Conservation (phyloP, 176 grass and related monocot species). For the Saccharum spontaneum region DNA sequence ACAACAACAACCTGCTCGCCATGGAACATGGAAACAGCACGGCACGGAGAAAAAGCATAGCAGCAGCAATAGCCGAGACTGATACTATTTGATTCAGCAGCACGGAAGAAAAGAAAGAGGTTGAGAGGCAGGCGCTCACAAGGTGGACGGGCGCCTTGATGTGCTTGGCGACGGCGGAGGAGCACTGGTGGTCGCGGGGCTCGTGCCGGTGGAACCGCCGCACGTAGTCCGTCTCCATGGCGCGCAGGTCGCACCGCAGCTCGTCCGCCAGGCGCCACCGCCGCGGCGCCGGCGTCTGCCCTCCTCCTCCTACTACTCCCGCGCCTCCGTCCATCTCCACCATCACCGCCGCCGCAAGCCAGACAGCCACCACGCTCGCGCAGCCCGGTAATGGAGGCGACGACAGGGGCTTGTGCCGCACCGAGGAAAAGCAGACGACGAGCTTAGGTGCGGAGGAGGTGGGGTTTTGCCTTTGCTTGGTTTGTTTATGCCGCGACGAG, state of each 20-base stretch:
- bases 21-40: neutral
- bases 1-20: neutral
- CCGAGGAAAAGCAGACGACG: conserved; percentile 31
- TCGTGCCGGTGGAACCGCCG: conserved; percentile 68
- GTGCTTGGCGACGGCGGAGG: conserved; percentile 79
- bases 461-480: conserved; percentile 29
- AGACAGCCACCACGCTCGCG: neutral
- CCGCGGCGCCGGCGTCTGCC: neutral
- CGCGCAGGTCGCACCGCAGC: conserved; percentile 39
- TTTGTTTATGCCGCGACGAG: conserved; percentile 32
- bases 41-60: neutral
- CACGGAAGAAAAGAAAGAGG: neutral
- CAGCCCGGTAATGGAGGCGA: conserved; percentile 1
- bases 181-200: conserved; percentile 74
- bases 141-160: conserved; percentile 89
- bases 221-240: conserved; percentile 71
- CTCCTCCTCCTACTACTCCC: conserved; percentile 6
- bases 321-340: conserved; percentile 45
- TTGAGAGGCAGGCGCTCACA: conserved; percentile 32
- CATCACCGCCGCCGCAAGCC: conserved; percentile 17
- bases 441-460: neutral
- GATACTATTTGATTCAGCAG: neutral
- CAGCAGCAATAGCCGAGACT: neutral
- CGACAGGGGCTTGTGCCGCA: neutral
- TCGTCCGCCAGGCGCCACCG: conserved; percentile 75